Evolutionary conservation across 108 stramenopile genomes (phyloP).

Genomic region (Nitzschia sp.): DNA sequence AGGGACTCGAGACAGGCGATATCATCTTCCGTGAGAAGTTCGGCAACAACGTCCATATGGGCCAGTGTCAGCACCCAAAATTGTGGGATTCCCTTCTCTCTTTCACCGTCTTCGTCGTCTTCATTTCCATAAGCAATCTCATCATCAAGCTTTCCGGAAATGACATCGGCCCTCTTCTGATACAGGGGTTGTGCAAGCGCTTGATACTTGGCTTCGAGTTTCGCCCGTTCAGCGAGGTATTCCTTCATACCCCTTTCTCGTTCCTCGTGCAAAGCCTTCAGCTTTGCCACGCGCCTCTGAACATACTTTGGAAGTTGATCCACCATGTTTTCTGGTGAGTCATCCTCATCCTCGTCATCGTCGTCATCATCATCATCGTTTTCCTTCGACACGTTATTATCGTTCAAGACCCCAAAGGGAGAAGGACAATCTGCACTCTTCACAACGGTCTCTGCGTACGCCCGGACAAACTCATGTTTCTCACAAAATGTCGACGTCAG

Average conservation of each 20-base stretch:
- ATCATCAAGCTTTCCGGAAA: slow-evolving; percentile 41
- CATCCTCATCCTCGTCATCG: slow-evolving; percentile 42
- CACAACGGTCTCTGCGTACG: slow-evolving; percentile 66
- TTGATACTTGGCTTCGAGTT: slow-evolving; percentile 75
- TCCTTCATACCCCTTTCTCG: slow-evolving; percentile 56
- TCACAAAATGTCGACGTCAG: slow-evolving; percentile 66
- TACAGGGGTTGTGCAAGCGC: slow-evolving; percentile 60
- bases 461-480: slow-evolving; percentile 72
- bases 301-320: slow-evolving; percentile 50
- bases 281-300: slow-evolving; percentile 54
- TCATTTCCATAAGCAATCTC: slow-evolving; percentile 29
- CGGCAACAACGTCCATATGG: slow-evolving; percentile 70
- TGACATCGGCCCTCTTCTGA: slow-evolving; percentile 56
- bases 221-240: slow-evolving; percentile 79
- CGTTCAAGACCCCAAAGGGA: neutral
- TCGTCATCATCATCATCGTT: slow-evolving; percentile 12
- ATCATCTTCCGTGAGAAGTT: slow-evolving; percentile 81
- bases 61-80: slow-evolving; percentile 87
- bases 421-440: slow-evolving; percentile 23
- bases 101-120: slow-evolving; percentile 20
- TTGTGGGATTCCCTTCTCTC: slow-evolving; percentile 75
- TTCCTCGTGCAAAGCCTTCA: slow-evolving; percentile 58
- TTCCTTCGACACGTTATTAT: neutral
- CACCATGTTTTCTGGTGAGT: slow-evolving; percentile 38
- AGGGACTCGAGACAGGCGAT: slow-evolving; percentile 78